A percentile compares a stretch with the other conserved stretches of the same genome.
These are phyloP conservation scores for Scopulariopsis brevicaulis DNA, from an alignment of 2,329 filamentous ascomycete species.

Conservation along the genomic window DNA sequence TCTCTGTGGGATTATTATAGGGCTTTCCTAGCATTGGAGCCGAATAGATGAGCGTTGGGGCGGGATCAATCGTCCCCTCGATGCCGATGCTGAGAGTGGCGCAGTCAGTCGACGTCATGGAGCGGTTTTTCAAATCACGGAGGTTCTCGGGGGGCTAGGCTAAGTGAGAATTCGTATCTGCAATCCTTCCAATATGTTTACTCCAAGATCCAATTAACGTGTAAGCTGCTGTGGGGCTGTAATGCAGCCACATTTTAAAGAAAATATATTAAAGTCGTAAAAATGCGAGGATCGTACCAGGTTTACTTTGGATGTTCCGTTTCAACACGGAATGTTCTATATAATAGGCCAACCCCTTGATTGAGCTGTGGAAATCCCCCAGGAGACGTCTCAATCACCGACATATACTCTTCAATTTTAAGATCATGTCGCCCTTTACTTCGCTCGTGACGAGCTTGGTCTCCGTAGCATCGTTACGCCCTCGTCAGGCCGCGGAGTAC, in stretches of 20 bases:
- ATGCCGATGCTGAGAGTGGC: too few relatives aligned
- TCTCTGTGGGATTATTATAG: too few relatives aligned
- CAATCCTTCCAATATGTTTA: background rate
- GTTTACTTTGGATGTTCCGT: background rate
- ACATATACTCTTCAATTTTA: background rate
- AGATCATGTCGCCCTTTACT: background rate
- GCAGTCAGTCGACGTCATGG: too few relatives aligned
- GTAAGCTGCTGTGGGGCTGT: background rate
- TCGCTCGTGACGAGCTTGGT: background rate
- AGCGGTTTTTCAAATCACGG: too few relatives aligned
- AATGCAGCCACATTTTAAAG: background rate
- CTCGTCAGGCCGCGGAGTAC: background rate
- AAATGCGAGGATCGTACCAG: background rate
- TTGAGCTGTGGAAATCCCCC: background rate
- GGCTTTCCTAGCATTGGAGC: too few relatives aligned
- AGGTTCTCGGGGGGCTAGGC: too few relatives aligned
- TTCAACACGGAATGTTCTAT: background rate
- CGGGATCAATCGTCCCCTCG: too few relatives aligned
- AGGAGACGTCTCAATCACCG: background rate
- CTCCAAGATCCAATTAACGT: background rate
- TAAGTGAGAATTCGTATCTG: too few relatives aligned
- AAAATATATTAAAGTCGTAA: background rate
- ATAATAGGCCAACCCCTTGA: background rate
- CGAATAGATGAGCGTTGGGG: too few relatives aligned
- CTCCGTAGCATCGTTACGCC: background rate